A percentile compares a stretch with the other conserved stretches of the same genome.
Evolutionary conservation across 2,329 filamentous ascomycete species (phyloP).

Genomic region (Davidsoniella australis): DNA sequence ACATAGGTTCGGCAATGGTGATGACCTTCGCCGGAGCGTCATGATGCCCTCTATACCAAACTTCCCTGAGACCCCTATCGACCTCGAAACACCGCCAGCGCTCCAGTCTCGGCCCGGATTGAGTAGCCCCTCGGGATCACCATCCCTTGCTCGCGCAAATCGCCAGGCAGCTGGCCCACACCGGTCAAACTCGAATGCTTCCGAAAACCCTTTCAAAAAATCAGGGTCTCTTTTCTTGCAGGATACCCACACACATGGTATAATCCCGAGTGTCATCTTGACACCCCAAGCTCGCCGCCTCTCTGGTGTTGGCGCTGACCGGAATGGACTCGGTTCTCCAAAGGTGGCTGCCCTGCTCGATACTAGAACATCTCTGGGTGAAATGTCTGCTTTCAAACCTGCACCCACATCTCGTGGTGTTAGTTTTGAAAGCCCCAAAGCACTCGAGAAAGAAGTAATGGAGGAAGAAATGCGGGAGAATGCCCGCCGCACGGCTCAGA

Average conservation of each 20-base stretch:
- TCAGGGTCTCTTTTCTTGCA: conserved; percentile 31
- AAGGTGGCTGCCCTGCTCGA: conserved; percentile 55
- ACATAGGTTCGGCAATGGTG: not conserved
- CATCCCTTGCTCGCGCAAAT: conserved; percentile 10
- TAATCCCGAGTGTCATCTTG: conserved; percentile 46
- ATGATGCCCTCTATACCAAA: not conserved
- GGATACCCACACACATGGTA: conserved; percentile 33
- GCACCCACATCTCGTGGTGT: conserved; percentile 28
- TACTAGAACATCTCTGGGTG: conserved; percentile 52
- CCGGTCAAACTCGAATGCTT: not conserved
- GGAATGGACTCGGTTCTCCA: conserved; percentile 57
- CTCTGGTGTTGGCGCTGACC: conserved; percentile 53
- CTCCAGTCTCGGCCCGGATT: conserved; percentile 1
- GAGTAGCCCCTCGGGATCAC: conserved; percentile 10
- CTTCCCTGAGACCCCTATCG: conserved; percentile 6
- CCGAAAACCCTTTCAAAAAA: not conserved
- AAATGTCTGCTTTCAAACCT: conserved; percentile 19
- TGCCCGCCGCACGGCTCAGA: conserved; percentile 36
- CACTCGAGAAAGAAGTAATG: conserved; percentile 38
- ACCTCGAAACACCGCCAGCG: conserved; percentile 10
- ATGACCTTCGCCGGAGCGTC: not conserved
- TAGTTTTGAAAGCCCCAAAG: conserved; percentile 47
- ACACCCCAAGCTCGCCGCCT: conserved; percentile 37
- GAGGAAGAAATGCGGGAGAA: conserved; percentile 46
- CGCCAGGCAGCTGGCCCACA: conserved; percentile 4